phyloP scores from a whole-genome alignment of 768 basidiomycete species.

The Rhodotorula graminis region DNA sequence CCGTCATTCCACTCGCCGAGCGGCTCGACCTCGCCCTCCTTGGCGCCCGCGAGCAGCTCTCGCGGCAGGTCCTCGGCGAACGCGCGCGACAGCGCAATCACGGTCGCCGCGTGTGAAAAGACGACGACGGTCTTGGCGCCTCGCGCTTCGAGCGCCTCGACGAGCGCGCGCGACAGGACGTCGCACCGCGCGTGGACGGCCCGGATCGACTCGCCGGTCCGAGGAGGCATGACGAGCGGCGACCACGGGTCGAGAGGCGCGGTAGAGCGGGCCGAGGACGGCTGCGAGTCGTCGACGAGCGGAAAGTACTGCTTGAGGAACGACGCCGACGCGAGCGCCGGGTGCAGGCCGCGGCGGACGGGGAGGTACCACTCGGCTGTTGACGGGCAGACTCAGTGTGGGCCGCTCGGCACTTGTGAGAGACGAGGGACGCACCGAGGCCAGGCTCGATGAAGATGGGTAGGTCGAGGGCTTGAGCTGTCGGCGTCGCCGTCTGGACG shows the following conservation, averaged over 20 bases:
- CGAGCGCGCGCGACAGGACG: slow-evolving; percentile 55
- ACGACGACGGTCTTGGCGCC: slow-evolving; percentile 10
- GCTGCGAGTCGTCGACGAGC: background rate
- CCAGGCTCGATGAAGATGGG: slow-evolving; percentile 79
- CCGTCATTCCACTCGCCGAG: slow-evolving; percentile 15
- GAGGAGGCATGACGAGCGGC: slow-evolving; percentile 63
- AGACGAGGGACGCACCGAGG: slow-evolving; percentile 41
- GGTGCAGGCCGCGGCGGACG: slow-evolving; percentile 28
- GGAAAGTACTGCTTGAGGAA: slow-evolving; percentile 16
- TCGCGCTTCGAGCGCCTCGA: slow-evolving; percentile 52
- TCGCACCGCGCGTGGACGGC: slow-evolving; percentile 61
- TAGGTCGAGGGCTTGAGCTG: slow-evolving; percentile 58
- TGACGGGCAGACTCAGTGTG: background rate
- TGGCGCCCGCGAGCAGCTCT: background rate
- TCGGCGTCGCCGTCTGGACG: slow-evolving; percentile 69
- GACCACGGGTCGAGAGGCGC: slow-evolving; percentile 66
- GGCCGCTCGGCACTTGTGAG: too few relatives aligned
- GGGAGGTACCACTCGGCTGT: slow-evolving; percentile 39
- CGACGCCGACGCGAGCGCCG: slow-evolving; percentile 10
- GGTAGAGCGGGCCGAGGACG: slow-evolving; percentile 1
- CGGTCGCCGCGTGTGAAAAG: slow-evolving; percentile 58
- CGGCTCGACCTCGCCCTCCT: background rate
- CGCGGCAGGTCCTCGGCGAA: slow-evolving; percentile 53
- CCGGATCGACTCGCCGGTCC: slow-evolving; percentile 67
- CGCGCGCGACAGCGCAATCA: slow-evolving; percentile 61